Base-by-base conservation (phyloP, 129 eudicot genomes). In the Saposhnikovia divaricata region DNA sequence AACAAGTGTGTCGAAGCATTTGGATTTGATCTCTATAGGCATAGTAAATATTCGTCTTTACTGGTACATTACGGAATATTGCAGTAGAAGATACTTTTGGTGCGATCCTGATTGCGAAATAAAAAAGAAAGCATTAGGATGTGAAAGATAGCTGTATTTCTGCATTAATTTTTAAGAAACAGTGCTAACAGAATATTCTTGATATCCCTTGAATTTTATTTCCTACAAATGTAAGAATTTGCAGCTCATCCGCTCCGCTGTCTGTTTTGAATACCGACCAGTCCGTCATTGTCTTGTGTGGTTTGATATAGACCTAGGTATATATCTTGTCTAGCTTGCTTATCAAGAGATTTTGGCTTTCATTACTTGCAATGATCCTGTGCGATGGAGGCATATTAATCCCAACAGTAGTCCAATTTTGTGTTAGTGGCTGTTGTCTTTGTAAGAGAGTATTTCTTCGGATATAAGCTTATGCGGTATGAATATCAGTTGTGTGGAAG, bases 131-230 rank as follows among this genome's bases (percentile, higher is more conserved):
- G 46, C 47, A 39, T 16, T 39, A 39, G 50, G 5, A 9, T 72
- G 74, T 39, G 72, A 57, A 57, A 57, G 66, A 59, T n/a, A n/a
- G 68, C 31, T 59, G 68, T 57, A 57, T 10, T 57, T 57, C n/a
- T 57, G 28, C 66, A 57, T 57, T 12, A 8, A 28, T 25, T 28
- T 1, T 0, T 34, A 34, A 34, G 37, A 34, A 34, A 34, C 37
- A 34, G 2, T 34, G 37, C 37, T 34, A 34, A 34, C 37, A 34
- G 37, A 10, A 13, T 11, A 38, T 72, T 72, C 76, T 72, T 40
- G 25, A 38, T 6, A 72, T 40, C 50, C 31, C 25, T 72, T 40
- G 2, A 8, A 9, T 40, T 2, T 72, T 72, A 1, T 34, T 34
- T 34, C 37, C 37, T 34, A 0, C 37, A 34, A 1, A 34, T 34